Evolutionary conservation across 371 early-diverging fungal genomes (phyloP).

Genomic region (Mucor velutinosus): DNA sequence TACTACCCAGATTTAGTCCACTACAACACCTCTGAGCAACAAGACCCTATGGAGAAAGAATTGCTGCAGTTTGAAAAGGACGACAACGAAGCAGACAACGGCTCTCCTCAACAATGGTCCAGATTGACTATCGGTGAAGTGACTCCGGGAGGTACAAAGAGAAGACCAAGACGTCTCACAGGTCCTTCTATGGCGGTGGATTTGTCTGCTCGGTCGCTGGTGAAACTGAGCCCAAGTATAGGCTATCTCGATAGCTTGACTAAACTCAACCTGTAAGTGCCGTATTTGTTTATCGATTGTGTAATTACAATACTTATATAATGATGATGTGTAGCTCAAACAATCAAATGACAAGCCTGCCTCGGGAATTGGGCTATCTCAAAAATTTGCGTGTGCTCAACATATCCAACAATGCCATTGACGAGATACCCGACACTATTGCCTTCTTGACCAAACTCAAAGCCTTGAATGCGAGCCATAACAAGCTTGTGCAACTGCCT

Average conservation of each 20-base stretch:
- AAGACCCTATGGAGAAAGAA: constrained; percentile 24
- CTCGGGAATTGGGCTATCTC: constrained; percentile 27
- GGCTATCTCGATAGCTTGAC: constrained; percentile 27
- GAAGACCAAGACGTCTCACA: constrained; percentile 20
- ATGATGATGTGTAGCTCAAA: constrained; percentile 21
- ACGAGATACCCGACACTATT: constrained; percentile 35
- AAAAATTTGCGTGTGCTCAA: constrained; percentile 28
- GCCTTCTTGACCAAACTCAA: constrained; percentile 25
- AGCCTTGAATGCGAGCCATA: constrained; percentile 47
- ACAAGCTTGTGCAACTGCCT: constrained; percentile 61
- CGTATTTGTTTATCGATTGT: not conserved
- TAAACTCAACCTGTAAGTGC: constrained; percentile 33
- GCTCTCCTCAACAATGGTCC: constrained; percentile 17
- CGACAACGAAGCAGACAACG: not conserved
- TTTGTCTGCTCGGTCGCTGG: constrained; percentile 19
- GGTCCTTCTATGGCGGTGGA: constrained; percentile 28
- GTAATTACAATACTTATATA: not conserved
- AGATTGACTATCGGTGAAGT: constrained; percentile 26
- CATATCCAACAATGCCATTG: constrained; percentile 26
- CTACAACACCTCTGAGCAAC: constrained; percentile 8
- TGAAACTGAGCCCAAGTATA: constrained; percentile 32
- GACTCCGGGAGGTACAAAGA: constrained; percentile 1
- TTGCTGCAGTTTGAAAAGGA: constrained; percentile 19
- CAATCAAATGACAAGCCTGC: constrained; percentile 33
- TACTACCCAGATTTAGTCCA: constrained; percentile 33